Base-by-base conservation (phyloP, 768 basidiomycete genomes). In the Mrakia hoshinonis region DNA sequence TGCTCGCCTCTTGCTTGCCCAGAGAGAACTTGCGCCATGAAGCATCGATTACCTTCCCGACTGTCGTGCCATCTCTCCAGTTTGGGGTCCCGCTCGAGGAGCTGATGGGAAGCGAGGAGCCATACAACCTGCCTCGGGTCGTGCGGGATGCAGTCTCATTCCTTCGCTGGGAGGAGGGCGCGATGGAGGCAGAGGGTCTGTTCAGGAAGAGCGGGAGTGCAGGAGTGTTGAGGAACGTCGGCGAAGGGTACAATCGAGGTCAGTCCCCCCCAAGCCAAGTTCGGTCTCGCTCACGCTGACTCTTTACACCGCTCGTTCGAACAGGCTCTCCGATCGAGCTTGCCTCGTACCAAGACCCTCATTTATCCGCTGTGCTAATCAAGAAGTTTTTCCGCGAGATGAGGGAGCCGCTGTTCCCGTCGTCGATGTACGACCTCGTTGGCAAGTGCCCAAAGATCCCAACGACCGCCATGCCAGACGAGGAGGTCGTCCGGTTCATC, bases 221-320 rank as follows among this genome's bases (percentile, higher is more conserved):
- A 12, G 83, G 82, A 0, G 77, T 90, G 74, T 82, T 92, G 34
- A 85, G 83, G 70, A 86, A 90, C 72, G 90, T 87, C 13, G 86
- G 89, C 75, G 87, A 90, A 39, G 91, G 91, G 2, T 92, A 92
- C 75, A 89, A 93, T 77, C 81, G 91, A 79, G 91, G 90, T 86
- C 69, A 36, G 76, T 73, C 22, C 31, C 62, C 29, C 52, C 38
- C 29, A 13, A 26, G 4, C 5, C 38, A 22, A 26, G 51, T 2
- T 36, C 15, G 15, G 12, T 38, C 20, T 64, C 12, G 24, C 13
- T 24, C 24, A 5, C 36, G 38, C 24, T 31, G 60, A 15, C 31
- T 2, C 48, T 46, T 67, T 58, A 22, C 48, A 52, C 34, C 22
- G 71, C 47, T 55, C 67, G 18, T 61, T 12, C 15, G 2, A 20